These are phyloP conservation scores for Psidium guajava DNA, from an alignment of 345 rosid species.

Conservation along the genomic window DNA sequence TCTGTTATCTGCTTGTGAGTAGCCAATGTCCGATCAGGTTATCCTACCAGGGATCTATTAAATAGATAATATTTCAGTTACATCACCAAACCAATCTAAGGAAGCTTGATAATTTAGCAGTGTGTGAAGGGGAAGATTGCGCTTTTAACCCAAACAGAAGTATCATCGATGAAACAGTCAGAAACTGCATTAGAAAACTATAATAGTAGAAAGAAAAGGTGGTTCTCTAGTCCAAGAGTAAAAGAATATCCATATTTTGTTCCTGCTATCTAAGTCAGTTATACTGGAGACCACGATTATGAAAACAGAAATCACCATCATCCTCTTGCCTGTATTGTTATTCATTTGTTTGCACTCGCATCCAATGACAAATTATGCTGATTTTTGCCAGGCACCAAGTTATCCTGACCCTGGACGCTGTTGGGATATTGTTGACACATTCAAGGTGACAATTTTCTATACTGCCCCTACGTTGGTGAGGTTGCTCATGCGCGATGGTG, in stretches of 20 bases:
- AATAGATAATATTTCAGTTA: not conserved
- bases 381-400: constrained; percentile 62
- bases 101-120: not conserved
- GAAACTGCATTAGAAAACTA: not conserved
- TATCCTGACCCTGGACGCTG: constrained; percentile 94
- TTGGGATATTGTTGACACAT: constrained; percentile 97
- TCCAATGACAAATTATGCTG: too few species aligned
- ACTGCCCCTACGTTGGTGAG: constrained; percentile 98
- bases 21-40: not conserved
- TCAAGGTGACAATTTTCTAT: constrained; percentile 79
- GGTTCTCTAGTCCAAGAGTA: not conserved
- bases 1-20: not conserved
- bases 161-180: not conserved
- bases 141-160: not conserved
- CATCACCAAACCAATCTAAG: not conserved
- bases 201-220: not conserved
- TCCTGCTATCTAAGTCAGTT: too few species aligned
- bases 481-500: constrained; percentile 90
- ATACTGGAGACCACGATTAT: too few species aligned
- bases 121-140: not conserved
- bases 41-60: not conserved
- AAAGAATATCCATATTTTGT: too few species aligned
- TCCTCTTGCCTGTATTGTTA: too few species aligned
- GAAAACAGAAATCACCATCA: too few species aligned
- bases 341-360: too few species aligned